Conservation (phyloP, 164 flowering plant genomes). For the Nymphaea colorata region DNA sequence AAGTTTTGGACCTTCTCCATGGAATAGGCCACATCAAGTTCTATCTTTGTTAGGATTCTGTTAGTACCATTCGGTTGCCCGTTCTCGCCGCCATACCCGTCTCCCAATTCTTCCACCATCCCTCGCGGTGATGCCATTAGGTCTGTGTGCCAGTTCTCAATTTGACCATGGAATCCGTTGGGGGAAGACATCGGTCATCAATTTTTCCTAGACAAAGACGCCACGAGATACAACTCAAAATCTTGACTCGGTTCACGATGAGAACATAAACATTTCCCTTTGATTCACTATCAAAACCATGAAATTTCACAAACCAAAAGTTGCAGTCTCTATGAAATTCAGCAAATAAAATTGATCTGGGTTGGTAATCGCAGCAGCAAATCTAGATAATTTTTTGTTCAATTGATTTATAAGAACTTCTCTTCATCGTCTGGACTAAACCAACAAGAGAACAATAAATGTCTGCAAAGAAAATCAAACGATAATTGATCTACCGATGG, state of each 20-base stretch:
- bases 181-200: not conserved
- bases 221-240: not conserved
- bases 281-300: too few species aligned
- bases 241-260: not conserved
- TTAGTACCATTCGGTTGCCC: conserved; percentile 9
- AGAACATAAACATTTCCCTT: too few species aligned
- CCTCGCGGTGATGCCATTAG: not conserved
- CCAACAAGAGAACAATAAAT: not conserved
- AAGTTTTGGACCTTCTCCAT: conserved; percentile 78
- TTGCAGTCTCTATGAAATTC: too few species aligned
- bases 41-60: conserved; percentile 44
- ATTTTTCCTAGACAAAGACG: not conserved
- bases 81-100: not conserved
- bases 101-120: not conserved
- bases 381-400: not conserved
- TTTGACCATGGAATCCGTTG: not conserved
- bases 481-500: not conserved
- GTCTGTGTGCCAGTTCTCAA: not conserved
- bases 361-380: too few species aligned
- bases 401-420: not conserved
- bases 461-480: not conserved
- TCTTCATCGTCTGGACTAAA: not conserved
- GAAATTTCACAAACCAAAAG: too few species aligned
- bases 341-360: too few species aligned
- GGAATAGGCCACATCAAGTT: conserved; percentile 54